Evolutionary conservation across 768 basidiomycete genomes (phyloP), one percentile per base, ranked within the genome.

Genomic region (Boletus speciosus): DNA sequence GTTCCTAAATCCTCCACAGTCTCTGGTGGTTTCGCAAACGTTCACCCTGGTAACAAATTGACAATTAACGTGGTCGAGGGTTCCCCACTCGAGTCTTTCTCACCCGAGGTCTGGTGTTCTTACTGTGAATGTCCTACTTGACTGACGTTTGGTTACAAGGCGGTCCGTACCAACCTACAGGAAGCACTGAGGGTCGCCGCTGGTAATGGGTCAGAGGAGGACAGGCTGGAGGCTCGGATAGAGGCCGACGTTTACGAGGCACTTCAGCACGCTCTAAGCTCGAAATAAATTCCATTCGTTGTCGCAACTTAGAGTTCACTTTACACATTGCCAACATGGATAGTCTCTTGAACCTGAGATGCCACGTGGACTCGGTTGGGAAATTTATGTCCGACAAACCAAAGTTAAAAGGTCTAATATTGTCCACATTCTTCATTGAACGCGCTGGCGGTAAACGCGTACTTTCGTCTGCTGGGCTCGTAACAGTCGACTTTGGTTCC

Each of bases 41-140:
- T 99, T 38, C 97, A 99, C 74, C 93, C 93, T 35, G 93, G 95
- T 76, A 99, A 98, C 81, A 86, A 83, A 61, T 77, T 98, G 56
- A 98, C 97, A 38, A 89, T 99, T 70, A 99, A 98, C 75, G 93
- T 88, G 54, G 86, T 99, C 43, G 97, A 99, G 78, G 97, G 90
- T 56, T 95, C 94, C 53, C 86, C 93, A 21, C 76, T 98, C 37
- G 93, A 95, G 52, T 78, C 85, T 38, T 96, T 98, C 77, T 96
- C 95, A 1, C 63, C 80, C 21, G 97, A 98, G 81, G 96, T 96
- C 60, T 52, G 80, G 68, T 37, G 25, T 49, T 36, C 19, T 21
- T 35, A 42, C 27, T 52, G n/a, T 16, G 56, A 49, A 21, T 31
- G 41, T 35, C 25, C 29, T 16, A 21, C 16, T 21, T 55, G 31